Evolutionary conservation across 352 stramenopile species (phyloP), one percentile per base, ranked within the genome.

Genomic region (Phytophthora ohioensis): DNA sequence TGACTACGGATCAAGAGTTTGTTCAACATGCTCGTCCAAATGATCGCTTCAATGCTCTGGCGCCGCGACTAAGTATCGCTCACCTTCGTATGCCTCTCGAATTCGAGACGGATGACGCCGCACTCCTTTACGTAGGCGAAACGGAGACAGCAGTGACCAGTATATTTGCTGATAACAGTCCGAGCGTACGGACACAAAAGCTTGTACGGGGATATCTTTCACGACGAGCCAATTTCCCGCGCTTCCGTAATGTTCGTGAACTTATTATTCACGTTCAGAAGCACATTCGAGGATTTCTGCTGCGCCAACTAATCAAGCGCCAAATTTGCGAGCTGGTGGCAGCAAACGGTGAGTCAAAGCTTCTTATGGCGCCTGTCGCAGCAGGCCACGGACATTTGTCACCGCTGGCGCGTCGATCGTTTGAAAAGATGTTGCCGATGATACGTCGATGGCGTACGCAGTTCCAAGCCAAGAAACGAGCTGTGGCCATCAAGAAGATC

Each of bases 401-500:
- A 8, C 54, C 68, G 10, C 61, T 79, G 42, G 72, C 86, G 0
- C 76, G 81, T 11, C 73, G 80, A 13, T 78, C 78, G 0, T 73
- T 94, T 46, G 73, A 83, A 30, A 80, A 80, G 46, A 75, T 92
- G n/a, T 42, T 90, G 6, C 64, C 61, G 31, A 67, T 86, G 35
- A 72, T 94, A 5, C 81, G 80, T 45, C 65, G 78, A n/a, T 92
- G 86, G 86, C 78, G 84, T 31, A 68, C 75, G 30, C 69, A 69
- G 21, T 87, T 83, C 31, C 80, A 85, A 51, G 51, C 67, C 10
- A 83, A 78, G 31, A 92, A 92, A 51, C 82, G 87, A 9, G 80
- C 81, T 3, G 80, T 91, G 21, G 84, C 84, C 17, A 78, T 92
- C 57, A 87, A 87, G 56, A 94, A 92, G 65, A 94, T 91, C 42